Evolutionary conservation across 1,139 yeast species (phyloP).

Genomic region (Geotrichum candidum): DNA sequence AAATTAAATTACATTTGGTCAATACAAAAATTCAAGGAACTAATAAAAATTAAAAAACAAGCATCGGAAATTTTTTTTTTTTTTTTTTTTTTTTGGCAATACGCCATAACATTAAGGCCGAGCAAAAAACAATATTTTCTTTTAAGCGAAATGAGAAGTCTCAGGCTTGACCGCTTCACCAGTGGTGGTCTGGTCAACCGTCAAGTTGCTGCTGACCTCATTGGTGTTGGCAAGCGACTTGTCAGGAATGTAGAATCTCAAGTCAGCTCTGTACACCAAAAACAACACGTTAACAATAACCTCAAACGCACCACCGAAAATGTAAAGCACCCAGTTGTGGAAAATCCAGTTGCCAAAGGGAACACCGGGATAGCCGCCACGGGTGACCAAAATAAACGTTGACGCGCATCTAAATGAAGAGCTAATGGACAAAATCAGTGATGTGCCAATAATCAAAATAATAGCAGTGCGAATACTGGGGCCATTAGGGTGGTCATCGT

Average conservation of each 20-base stretch:
- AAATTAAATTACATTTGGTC: too few relatives aligned
- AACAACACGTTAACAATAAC: conserved; percentile 49
- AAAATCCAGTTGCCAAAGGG: conserved; percentile 40
- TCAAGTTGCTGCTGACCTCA: background rate
- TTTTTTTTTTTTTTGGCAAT: background rate
- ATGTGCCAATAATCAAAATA: conserved; percentile 45
- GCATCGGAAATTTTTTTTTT: too few relatives aligned
- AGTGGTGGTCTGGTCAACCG: background rate
- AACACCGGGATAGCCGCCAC: conserved; percentile 27
- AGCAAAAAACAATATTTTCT: background rate
- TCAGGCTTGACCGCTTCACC: conserved; percentile 5
- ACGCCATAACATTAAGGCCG: too few relatives aligned
- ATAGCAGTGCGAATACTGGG: conserved; percentile 45
- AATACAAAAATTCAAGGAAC: background rate
- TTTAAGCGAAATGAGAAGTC: conserved; percentile 7
- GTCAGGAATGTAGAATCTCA: conserved; percentile 76
- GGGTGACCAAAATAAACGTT: conserved; percentile 39
- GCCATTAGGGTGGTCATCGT: conserved; percentile 34
- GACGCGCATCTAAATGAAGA: conserved; percentile 55
- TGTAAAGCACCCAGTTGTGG: conserved; percentile 57
- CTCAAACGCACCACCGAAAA: conserved; percentile 63
- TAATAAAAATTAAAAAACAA: background rate
- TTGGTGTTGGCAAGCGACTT: background rate
- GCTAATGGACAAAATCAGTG: conserved; percentile 50
- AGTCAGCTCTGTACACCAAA: conserved; percentile 59